Evolutionary conservation across 2,329 filamentous ascomycete species (phyloP), one percentile per base, ranked within the genome.

Genomic region (Fusarium acutatum): DNA sequence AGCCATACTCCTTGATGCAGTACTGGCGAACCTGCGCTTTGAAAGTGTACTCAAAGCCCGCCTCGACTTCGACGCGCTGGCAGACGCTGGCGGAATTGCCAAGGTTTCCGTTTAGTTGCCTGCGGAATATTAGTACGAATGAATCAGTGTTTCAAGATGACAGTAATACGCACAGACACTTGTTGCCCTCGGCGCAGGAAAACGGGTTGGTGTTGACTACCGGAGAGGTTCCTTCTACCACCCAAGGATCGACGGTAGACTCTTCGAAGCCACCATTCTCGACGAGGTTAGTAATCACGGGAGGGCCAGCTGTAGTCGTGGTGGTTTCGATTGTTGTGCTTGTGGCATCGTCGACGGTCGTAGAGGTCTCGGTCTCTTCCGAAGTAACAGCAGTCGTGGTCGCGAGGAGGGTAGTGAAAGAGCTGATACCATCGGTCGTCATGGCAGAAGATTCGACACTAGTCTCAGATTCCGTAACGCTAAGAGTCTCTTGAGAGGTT

Each of bases 61-160:
- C 24, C 22, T 60, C 24, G 1, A 64, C 37, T 24, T 1, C 37
- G 32, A 64, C 61, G 24, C 56, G 1, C 20, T 64, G 61, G 20
- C 61, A 64, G 2, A 60, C 7, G 11, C 5, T 41, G 30, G 60
- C 53, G 8, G 11, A 9, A 7, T 22, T 22, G 7, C 18, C 8
- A 13, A 60, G 8, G 13, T 40, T 4, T 35, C 18, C 22, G 0
- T 35, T 20, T 1, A 63, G 6, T 28, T 8, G 3, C 20, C 59
- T 61, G 7, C 4, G 0, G 9, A 3, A 30, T 0, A 11, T 61
- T 37, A 61, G 49, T 7, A 61, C 3, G 12, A 5, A 22, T 13
- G 1, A 24, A 6, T n/a, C 0, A 8, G 0, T 5, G 15, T 17
- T n/a, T 6, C 6, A 0, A 1, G 6, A 2, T 7, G 7, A 2